Evolutionary conservation across 2,329 filamentous ascomycete genomes (phyloP), one percentile per base, ranked within the genome.

Genomic region (Aspergillus sp.): DNA sequence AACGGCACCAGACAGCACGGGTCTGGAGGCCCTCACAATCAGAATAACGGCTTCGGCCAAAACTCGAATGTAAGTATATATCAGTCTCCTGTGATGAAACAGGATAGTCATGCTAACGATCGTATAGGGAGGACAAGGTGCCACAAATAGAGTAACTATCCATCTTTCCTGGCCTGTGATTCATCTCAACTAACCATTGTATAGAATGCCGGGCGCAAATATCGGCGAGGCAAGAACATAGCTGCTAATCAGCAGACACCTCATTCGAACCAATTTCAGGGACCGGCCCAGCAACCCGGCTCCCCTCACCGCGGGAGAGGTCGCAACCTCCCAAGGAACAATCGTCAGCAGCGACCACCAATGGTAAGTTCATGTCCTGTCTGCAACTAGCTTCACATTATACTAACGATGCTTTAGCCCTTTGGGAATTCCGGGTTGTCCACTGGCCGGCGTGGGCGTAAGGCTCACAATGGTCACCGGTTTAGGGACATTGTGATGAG

Each of bases 1-100:
- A 19, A 19, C 19, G 19, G 19, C 19, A 19, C 19, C 19, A 19
- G 19, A 19, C 19, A 19, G 19, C 19, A 19, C 19, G 19, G 19
- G 19, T 19, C 19, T 19, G 19, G 19, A 19, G 19, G 19, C 19
- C 19, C 19, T 19, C 7, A 32, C 31, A 32, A 9, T n/a, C 31
- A 32, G 9, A 38, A 38, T n/a, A 38, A 54, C 8, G 12, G 27
- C 33, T 42, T 42, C n/a, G 13, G 33, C 19, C 40, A 37, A 9
- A 27, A 27, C n/a, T 19, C 19, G 9, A 37, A 27, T 12, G 35
- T 37, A 37, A 11, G 26, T 32, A 26, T 19, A 33, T 27, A 11
- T 8, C 31, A 8, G 26, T 7, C 26, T 2, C 12, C 10, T 19
- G 19, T 19, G 19, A 19, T 19, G 19, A 4, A 4, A 19, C 19